A percentile compares a stretch with the other conserved stretches of the same genome.
Evolutionary conservation across 768 basidiomycete genomes (phyloP).

Genomic region (Plicaturopsis crispa): DNA sequence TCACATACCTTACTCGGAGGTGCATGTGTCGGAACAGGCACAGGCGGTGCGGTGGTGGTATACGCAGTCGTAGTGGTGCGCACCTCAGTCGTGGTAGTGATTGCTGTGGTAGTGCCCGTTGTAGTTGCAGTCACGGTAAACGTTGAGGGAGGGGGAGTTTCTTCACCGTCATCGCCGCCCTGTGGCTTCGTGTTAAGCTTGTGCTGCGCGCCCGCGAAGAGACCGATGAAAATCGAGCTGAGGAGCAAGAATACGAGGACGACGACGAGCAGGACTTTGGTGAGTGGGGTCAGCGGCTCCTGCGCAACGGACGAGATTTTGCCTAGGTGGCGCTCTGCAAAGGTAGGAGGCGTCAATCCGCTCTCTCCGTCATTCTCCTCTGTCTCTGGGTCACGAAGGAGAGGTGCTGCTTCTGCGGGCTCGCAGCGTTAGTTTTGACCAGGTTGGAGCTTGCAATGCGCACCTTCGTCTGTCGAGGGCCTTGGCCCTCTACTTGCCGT

Average conservation of each 20-base stretch:
- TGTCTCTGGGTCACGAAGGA: conserved; percentile 44
- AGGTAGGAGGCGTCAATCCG: conserved; percentile 20
- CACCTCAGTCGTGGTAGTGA: conserved; percentile 25
- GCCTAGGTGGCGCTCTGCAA: conserved; percentile 31
- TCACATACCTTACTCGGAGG: conserved; percentile 45
- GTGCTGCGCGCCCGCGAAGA: conserved; percentile 87
- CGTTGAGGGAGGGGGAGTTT: conserved; percentile 22
- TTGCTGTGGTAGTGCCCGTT: conserved; percentile 30
- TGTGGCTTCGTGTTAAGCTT: conserved; percentile 47
- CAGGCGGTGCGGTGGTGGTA: conserved; percentile 33
- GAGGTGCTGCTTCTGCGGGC: conserved; percentile 53
- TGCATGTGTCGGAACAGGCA: conserved; percentile 44
- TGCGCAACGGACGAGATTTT: conserved; percentile 48
- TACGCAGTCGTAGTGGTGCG: conserved; percentile 32
- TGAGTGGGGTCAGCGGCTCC: conserved; percentile 76
- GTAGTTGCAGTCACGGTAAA: conserved; percentile 34
- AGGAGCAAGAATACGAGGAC: conserved; percentile 74
- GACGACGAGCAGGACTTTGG: conserved; percentile 73
- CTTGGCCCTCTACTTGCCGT: conserved; percentile 46
- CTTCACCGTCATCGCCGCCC: conserved; percentile 18
- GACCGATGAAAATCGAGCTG: conserved; percentile 82
- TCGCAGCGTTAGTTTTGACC: background rate
- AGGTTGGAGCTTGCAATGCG: background rate
- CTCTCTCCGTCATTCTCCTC: conserved; percentile 27
- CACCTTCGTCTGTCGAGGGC: conserved; percentile 53